A percentile compares a stretch with the other conserved stretches of the same genome.
Evolutionary conservation across 208 protist genomes (phyloP).

Genomic region (Leishmania lainsoni): DNA sequence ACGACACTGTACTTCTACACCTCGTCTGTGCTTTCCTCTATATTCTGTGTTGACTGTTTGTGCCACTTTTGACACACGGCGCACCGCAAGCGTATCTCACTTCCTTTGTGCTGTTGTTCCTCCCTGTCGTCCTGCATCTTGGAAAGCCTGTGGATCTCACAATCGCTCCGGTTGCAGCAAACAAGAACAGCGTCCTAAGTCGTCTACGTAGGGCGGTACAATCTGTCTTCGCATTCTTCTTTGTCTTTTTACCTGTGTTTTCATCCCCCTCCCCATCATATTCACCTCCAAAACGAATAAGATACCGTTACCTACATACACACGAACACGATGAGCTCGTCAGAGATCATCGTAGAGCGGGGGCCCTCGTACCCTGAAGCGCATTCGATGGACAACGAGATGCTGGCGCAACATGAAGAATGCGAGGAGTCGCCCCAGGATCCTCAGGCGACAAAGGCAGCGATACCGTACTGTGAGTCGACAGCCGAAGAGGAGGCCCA

Average conservation of each 20-base stretch:
- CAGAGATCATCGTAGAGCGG: conserved; percentile 13
- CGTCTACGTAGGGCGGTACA: not conserved
- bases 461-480: not conserved
- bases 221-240: not conserved
- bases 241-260: not conserved
- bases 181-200: not conserved
- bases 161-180: not conserved
- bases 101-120: not conserved
- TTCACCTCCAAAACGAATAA: not conserved
- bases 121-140: not conserved
- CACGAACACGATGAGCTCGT: conserved; percentile 4
- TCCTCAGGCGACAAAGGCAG: not conserved
- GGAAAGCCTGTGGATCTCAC: not conserved
- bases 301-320: not conserved
- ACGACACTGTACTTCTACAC: not conserved
- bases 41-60: not conserved
- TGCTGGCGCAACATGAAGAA: not conserved
- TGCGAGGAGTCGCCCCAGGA: not conserved
- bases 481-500: not conserved
- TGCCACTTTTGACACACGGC: not conserved
- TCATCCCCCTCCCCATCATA: too few species aligned
- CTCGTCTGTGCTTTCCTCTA: not conserved
- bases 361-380: conserved; percentile 4
- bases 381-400: not conserved
- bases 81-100: not conserved